These are phyloP conservation scores for Penicillium tannophilum DNA, from an alignment of 495 filamentous ascomycete species.

Conservation along the genomic window DNA sequence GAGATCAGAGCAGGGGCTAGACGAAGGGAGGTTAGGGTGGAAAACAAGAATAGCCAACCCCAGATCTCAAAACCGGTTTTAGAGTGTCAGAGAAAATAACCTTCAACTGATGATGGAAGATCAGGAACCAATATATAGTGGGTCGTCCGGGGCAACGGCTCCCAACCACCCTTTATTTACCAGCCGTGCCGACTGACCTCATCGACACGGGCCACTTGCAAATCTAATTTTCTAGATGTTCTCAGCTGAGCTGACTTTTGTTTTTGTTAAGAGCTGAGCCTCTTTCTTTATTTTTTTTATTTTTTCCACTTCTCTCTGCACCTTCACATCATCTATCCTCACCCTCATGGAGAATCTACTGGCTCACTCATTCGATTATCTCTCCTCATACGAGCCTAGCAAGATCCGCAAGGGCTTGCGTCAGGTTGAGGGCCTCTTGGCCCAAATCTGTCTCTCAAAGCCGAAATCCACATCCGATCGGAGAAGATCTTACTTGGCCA, in stretches of 20 bases:
- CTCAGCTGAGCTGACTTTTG: conserved; percentile 3
- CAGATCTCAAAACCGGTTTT: conserved; percentile 18
- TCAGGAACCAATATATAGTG: conserved; percentile 2
- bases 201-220: conserved; percentile 27
- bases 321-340: background rate
- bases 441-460: conserved; percentile 87
- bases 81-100: conserved; percentile 12
- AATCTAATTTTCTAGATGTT: conserved; percentile 1
- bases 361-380: conserved; percentile 92
- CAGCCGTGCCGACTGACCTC: conserved; percentile 26
- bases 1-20: background rate
- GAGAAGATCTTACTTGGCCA: conserved; percentile 41
- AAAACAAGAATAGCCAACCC: conserved; percentile 8
- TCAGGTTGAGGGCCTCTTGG: conserved; percentile 93
- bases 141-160: conserved; percentile 30
- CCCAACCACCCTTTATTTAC: conserved; percentile 24
- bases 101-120: conserved; percentile 18
- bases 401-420: conserved; percentile 93
- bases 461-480: conserved; percentile 47
- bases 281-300: background rate
- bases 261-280: conserved; percentile 8
- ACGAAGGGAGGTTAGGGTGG: background rate
- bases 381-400: conserved; percentile 85
- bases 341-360: conserved; percentile 83
- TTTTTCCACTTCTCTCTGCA: background rate